Base-by-base conservation (phyloP, 495 filamentous ascomycete genomes). In the Penicillium maclennaniae region DNA sequence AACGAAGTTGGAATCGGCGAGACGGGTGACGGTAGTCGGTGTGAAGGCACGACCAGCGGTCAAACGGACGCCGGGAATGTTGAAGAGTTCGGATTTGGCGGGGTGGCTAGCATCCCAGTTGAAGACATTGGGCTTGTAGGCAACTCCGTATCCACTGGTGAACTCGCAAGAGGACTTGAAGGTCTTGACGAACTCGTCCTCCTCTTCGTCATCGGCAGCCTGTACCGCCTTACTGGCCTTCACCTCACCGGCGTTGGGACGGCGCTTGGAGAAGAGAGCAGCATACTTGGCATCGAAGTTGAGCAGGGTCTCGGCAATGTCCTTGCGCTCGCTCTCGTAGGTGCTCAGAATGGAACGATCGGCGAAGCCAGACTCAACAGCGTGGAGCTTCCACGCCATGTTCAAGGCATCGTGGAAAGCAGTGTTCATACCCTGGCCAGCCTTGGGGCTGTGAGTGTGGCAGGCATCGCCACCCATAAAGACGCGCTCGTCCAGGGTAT, bases 1-100 rank as follows among this genome's bases (percentile, higher is more conserved):
- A 14, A 92, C 88, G 21, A 87, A 80, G 73, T 93, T 95, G 61
- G 88, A 84, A 63, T 96, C 91, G 4, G 85, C 83, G 25, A 95
- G 85, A 31, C 91, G 80, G 25, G 88, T 95, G 34, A 95, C 91
- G 49, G 84, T 86, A 5, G 85, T 78, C 19, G 87, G 87, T 19
- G 77, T 83, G 66, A 95, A 78, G 21, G 90, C 81, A 15, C 87
- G 83, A 47, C 90, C 90, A 4, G 85, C 73, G 5, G 77, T 78
- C 47, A 91, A 70, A 40, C 78, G 84, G 38, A 79, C 83, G 46
- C 76, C 77, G 20, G 77, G 69, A 7, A 85, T 75, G 62, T 84
- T 72, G 66, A 93, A 86, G 56, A 91, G 70, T 34, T 70, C 62
- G 8, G 85, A 89, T 63, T 86, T 73, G 15, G 89, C 89, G 1